These are phyloP conservation scores for Carex scoparia DNA, from an alignment of 176 grass and related monocot species.

Conservation along the genomic window DNA sequence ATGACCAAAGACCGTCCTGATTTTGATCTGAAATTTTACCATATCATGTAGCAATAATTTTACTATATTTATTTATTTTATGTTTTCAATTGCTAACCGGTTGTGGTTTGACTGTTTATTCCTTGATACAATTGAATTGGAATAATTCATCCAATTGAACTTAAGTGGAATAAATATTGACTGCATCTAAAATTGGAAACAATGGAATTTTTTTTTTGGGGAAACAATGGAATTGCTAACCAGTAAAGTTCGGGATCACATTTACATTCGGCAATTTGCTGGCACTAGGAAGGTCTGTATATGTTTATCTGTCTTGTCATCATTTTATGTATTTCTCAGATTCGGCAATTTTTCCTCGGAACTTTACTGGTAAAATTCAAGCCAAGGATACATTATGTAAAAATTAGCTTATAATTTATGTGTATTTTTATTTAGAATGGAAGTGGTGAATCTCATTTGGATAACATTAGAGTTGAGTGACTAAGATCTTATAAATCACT, in stretches of 20 bases:
- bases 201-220: too few relatives aligned
- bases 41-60: too few relatives aligned
- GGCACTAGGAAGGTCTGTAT: conserved; percentile 86
- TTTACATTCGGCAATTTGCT: conserved; percentile 99
- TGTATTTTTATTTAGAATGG: background rate
- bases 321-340: background rate
- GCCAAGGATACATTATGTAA: background rate
- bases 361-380: background rate
- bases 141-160: background rate
- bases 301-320: conserved; percentile 9
- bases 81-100: too few relatives aligned
- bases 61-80: too few relatives aligned
- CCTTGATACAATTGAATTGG: too few relatives aligned
- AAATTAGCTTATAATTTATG: background rate
- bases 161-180: background rate
- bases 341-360: background rate
- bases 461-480: background rate
- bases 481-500: background rate
- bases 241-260: conserved; percentile 90
- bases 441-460: background rate
- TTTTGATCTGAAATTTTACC: too few relatives aligned
- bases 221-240: conserved; percentile 22
- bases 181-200: too few relatives aligned
- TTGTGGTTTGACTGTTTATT: too few relatives aligned
- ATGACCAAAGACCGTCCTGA: too few relatives aligned